Base-by-base conservation (phyloP, 331 rosid species). In the Dryas integrifolia region DNA sequence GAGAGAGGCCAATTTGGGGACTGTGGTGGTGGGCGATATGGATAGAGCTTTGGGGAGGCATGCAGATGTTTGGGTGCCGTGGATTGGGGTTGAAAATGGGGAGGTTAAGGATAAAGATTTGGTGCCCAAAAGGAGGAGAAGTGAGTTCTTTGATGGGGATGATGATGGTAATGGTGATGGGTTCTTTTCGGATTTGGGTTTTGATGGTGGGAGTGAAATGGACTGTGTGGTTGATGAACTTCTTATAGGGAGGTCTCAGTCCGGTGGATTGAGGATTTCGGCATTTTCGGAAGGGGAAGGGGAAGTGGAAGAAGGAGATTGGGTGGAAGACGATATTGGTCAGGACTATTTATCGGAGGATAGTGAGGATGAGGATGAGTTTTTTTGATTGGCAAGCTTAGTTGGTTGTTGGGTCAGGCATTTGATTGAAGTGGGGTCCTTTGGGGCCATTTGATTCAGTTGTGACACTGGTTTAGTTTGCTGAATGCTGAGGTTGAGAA, bases 41-140 rank as follows among this genome's bases (percentile, higher is more conserved):
- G 97, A 85, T 41, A 86, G 80, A 69, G 85, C 52, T 0, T 67
- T 94, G 66, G 95, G 98, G 15, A 65, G 80, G 73, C 85, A 86
- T 5, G 96, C 96, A 0, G 97, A 94, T 80, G 82, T 94, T 71
- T 94, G 97, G 98, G 77, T 94, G 15, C 89, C 95, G 16, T 94
- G 98, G 98, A 46, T 48, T 63, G 87, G 53, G 21, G 96, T 94
- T 30, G 92, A 91, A 77, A 89, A 84, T 79, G 98, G 97, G 18
- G 80, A 89, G 40, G 72, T 89, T 62, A 41, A 75, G 0, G 86
- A 79, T 67, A 66, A 45, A 57, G 92, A 87, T 78, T 82, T 91
- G 70, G 62, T 79, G 65, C 87, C 88, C 0, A 81, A 58, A 72
- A 77, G 77, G 38, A 68, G 73, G 68, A 69, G 55, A 18, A 60